A percentile compares a stretch with the other conserved stretches of the same genome.
Evolutionary conservation across 805 yeast genomes (phyloP).

Genomic region (Nakazawaea populi): DNA sequence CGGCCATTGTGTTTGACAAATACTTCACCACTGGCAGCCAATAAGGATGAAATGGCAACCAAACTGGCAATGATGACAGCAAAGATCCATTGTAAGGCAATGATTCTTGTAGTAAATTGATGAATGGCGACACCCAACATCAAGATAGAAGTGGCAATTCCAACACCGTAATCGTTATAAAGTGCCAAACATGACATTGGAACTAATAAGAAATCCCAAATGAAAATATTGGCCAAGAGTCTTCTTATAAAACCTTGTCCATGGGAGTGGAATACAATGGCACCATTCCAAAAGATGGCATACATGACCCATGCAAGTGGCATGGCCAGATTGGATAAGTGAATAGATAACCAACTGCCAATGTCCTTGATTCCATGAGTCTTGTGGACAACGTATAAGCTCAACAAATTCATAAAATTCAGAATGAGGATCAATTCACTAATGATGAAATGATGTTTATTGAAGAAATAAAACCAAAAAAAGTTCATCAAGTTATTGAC

Average conservation of each 20-base stretch:
- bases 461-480: conserved; percentile 60
- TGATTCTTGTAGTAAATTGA: conserved; percentile 59
- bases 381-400: conserved; percentile 51
- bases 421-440: conserved; percentile 52
- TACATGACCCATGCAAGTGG: conserved; percentile 74
- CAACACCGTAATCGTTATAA: conserved; percentile 68
- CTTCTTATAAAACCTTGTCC: conserved; percentile 50
- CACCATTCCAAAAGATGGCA: conserved; percentile 81
- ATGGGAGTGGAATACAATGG: conserved; percentile 61
- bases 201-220: conserved; percentile 72
- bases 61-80: conserved; percentile 62
- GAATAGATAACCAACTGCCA: conserved; percentile 50
- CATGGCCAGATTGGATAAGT: conserved; percentile 59
- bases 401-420: conserved; percentile 55
- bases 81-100: conserved; percentile 85
- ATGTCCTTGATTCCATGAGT: conserved; percentile 51
- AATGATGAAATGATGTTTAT: conserved; percentile 49
- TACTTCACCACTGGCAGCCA: conserved; percentile 36
- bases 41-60: conserved; percentile 44
- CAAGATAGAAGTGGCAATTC: conserved; percentile 51
- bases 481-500: conserved; percentile 55
- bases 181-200: conserved; percentile 53
- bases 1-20: conserved; percentile 10
- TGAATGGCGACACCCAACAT: conserved; percentile 63
- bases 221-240: conserved; percentile 61